Evolutionary conservation across 768 basidiomycete genomes (phyloP), one percentile per base, ranked within the genome.

Genomic region (Dendrothele bispora): DNA sequence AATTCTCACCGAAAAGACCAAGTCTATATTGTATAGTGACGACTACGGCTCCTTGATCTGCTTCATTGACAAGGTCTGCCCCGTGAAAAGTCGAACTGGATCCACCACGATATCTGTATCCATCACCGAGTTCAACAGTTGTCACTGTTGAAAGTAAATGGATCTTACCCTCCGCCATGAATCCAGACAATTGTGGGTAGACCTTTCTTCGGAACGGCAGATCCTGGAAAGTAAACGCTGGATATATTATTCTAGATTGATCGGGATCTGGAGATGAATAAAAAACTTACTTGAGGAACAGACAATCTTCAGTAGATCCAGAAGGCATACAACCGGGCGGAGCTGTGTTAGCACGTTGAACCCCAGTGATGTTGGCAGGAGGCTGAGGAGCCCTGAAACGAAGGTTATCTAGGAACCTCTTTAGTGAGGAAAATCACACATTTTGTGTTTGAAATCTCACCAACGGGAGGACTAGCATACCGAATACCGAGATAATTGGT

Each of bases 381-480:
- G 50, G 38, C 20, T 61, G 61, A 5, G 72, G 72, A 0, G 59
- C 65, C 38, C 56, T 53, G 59, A 69, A 75, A 18, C 74, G 64
- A 15, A 67, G 50, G 18, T 50, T 50, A 17, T 65, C 72, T 70
- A 36, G 3, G 29, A 39, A 7, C 10, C 10, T 7, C 30, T 10
- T n/a, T 10, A 32, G n/a, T 10, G n/a, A 32, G 30, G 30, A 32
- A 10, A 32, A 22, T 18, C 15, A 35, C 20, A 15, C 15, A 15
- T 15, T 5, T 17, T 21, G 29, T 17, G 29, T 3, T 5, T 4
- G 12, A 39, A 22, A 10, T 27, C 21, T 17, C n/a, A 12, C 41
- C n/a, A 43, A 68, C 50, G 3, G 79, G 78, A 22, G 76, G 62
- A 15, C 74, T 75, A 10, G 80, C 79, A 59, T 74, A 81, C 7